Evolutionary conservation across 129 eudicot genomes (phyloP).

Genomic region (Flaveria robusta): DNA sequence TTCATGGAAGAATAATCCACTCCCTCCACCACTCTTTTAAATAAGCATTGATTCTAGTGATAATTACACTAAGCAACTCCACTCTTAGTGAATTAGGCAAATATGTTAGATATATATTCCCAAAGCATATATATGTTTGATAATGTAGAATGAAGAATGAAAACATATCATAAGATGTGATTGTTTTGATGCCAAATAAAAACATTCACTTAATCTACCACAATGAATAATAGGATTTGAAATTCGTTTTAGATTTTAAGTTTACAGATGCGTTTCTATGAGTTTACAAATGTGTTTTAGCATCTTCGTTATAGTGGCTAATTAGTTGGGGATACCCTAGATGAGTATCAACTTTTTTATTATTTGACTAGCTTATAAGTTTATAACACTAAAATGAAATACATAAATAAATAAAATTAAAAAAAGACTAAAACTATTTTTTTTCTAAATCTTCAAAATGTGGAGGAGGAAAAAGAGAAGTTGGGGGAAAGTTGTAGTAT

Average conservation of each 20-base stretch:
- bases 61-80: conserved; percentile 18
- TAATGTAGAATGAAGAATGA: conserved; percentile 13
- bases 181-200: conserved; percentile 22
- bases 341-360: too few relatives aligned
- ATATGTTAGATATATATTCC: background rate
- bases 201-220: background rate
- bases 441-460: too few relatives aligned
- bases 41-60: background rate
- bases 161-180: conserved; percentile 22
- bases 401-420: too few relatives aligned
- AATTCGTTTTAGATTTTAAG: background rate
- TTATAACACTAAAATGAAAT: too few relatives aligned
- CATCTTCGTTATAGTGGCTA: background rate
- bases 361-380: too few relatives aligned
- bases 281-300: background rate
- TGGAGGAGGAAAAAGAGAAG: too few relatives aligned
- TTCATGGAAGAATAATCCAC: conserved; percentile 44
- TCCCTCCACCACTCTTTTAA: background rate
- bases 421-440: too few relatives aligned
- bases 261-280: background rate
- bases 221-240: background rate
- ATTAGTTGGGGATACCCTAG: too few relatives aligned
- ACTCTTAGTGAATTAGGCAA: conserved; percentile 8
- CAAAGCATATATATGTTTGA: background rate
- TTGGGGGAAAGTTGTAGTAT: too few relatives aligned